Base-by-base conservation (phyloP, 495 filamentous ascomycete genomes). In the Trichoderma erinaceum region DNA sequence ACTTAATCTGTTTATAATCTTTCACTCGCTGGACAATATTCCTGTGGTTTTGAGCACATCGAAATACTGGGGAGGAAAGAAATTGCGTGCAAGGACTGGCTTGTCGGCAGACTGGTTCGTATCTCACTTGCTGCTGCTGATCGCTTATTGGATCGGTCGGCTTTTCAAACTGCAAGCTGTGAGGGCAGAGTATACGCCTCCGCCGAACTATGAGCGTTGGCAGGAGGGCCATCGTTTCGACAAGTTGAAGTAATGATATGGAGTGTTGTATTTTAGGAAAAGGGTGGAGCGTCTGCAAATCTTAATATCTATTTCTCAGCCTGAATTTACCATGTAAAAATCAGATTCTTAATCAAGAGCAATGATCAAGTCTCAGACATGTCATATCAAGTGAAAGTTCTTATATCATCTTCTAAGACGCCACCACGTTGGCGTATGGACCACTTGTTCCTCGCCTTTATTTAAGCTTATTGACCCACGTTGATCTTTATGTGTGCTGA, bases 91-190 rank as follows among this genome's bases (percentile, higher is more conserved):
- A 56, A 56, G 25, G 50, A 23, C 3, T 0, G 50, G 27, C 11
- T 21, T 61, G 27, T 61, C 56, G 56, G 56, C 27, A 16, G 56
- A 61, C n/a, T 61, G 56, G 56, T 29, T 61, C 1, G 56, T 61
- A 7, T 61, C 56, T 27, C 56, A 61, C 16, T 61, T 61, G 11
- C 11, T 61, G 27, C 16, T 61, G 23, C 35, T 13, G 11, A 27
- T 61, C 29, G 56, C 56, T 3, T 29, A 27, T 61, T 32, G 6
- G 25, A 25, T 21, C 12, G 56, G 56, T 15, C 23, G 27, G 1
- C 2, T 61, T 10, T 61, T 27, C 27, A 11, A 25, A 32, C 16
- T 61, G 56, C 23, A 21, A 13, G 56, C 56, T 29, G 56, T 61
- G 11, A 61, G 56, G 25, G 11, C 56, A 32, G 56, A 61, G 25